phyloP scores from a whole-genome alignment of 352 stramenopile species.

The Phytophthora hybrid region DNA sequence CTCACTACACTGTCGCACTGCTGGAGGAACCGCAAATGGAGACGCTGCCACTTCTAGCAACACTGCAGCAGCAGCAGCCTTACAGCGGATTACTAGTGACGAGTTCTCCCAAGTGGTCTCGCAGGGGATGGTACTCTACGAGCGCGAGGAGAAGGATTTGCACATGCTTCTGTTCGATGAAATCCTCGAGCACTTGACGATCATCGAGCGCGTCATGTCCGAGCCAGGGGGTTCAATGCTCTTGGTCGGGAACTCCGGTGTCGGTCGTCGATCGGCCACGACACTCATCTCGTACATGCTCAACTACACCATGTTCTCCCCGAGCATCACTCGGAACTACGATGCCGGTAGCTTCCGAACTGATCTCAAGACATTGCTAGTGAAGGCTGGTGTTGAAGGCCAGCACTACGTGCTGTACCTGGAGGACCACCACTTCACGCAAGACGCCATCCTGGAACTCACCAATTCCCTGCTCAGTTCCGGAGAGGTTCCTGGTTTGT shows the following conservation, averaged over 20 bases:
- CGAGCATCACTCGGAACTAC: constrained; percentile 81
- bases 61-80: constrained; percentile 26
- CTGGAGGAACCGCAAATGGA: constrained; percentile 31
- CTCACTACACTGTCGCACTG: constrained; percentile 64
- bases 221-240: constrained; percentile 90
- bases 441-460: constrained; percentile 92
- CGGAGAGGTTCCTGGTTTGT: constrained; percentile 93
- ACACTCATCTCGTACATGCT: constrained; percentile 92
- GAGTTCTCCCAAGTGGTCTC: constrained; percentile 89
- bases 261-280: constrained; percentile 86
- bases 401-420: constrained; percentile 91
- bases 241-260: constrained; percentile 89
- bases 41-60: constrained; percentile 22
- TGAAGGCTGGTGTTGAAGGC: constrained; percentile 86
- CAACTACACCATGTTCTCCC: constrained; percentile 88
- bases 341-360: constrained; percentile 75
- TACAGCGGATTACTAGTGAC: constrained; percentile 71
- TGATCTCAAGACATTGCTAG: constrained; percentile 93
- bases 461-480: constrained; percentile 93
- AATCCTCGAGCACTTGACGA: constrained; percentile 92
- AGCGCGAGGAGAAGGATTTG: constrained; percentile 95
- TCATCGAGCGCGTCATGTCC: constrained; percentile 91
- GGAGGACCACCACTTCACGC: constrained; percentile 94
- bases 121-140: constrained; percentile 94
- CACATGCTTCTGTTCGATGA: constrained; percentile 95